Evolutionary conservation across 805 yeast species (phyloP).

Genomic region (Kazachstania kunashirensis): DNA sequence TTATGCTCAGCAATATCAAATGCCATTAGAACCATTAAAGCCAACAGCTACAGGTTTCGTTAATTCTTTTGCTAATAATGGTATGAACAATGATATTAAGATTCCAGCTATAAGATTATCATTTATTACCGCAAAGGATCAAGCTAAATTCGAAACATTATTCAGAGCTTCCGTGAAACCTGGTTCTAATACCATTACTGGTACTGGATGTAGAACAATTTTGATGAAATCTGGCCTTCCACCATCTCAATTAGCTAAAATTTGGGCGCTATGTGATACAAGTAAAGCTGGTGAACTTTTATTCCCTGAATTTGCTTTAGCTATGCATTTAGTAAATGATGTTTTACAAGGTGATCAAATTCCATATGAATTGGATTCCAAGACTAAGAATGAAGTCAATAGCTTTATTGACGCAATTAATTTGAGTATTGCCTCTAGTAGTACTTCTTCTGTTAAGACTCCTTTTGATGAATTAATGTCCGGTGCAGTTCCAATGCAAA

Average conservation of each 20-base stretch:
- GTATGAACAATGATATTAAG: conserved; percentile 48
- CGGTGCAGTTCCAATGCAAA: conserved; percentile 19
- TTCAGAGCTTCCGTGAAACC: conserved; percentile 67
- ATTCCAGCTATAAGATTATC: conserved; percentile 72
- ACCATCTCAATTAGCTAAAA: conserved; percentile 67
- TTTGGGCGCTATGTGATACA: conserved; percentile 89
- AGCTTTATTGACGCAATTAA: conserved; percentile 85
- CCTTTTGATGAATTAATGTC: conserved; percentile 34
- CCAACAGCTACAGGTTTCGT: conserved; percentile 42
- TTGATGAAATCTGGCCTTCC: conserved; percentile 69
- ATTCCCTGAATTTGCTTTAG: conserved; percentile 90
- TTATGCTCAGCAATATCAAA: conserved; percentile 30
- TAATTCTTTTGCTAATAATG: conserved; percentile 33
- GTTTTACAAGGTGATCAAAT: conserved; percentile 69
- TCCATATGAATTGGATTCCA: conserved; percentile 63
- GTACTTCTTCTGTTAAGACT: conserved; percentile 22
- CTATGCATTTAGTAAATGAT: conserved; percentile 76
- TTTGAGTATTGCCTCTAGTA: conserved; percentile 56
- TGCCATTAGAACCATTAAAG: conserved; percentile 27
- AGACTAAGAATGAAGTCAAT: conserved; percentile 71
- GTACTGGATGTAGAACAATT: conserved; percentile 69
- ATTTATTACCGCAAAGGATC: conserved; percentile 78
- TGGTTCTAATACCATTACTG: conserved; percentile 43
- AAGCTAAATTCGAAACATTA: conserved; percentile 73
- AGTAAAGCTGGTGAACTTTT: conserved; percentile 74